Conservation (phyloP, 2,329 filamentous ascomycete genomes). For the Sporothrix luriei region DNA sequence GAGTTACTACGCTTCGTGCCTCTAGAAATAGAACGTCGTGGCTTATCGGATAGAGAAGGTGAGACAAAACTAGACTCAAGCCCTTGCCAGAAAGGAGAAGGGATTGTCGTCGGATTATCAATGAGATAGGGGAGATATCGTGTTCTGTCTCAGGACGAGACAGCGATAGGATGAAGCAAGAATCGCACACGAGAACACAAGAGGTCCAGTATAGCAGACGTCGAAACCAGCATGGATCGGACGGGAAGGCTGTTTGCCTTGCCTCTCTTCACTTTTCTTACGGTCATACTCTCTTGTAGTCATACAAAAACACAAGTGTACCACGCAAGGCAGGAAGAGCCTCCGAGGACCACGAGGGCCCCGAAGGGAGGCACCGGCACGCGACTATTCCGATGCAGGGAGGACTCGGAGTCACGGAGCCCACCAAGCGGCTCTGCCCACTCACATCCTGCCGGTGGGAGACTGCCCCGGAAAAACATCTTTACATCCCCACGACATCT, state of each 20-base stretch:
- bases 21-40: background rate
- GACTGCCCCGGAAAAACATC: background rate
- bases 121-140: background rate
- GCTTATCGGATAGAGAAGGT: background rate
- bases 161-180: background rate
- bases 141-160: constrained; percentile 11
- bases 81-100: background rate
- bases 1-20: background rate
- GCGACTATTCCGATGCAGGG: constrained; percentile 9
- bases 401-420: background rate
- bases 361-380: background rate
- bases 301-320: background rate
- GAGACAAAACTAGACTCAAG: background rate
- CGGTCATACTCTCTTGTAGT: background rate
- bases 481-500: too few relatives aligned
- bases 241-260: background rate
- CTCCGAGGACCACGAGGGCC: background rate
- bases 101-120: background rate
- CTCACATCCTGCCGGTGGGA: background rate
- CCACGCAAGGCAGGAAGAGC: background rate
- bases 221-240: background rate
- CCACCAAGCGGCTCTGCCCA: background rate
- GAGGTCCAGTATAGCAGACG: background rate
- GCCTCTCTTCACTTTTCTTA: background rate
- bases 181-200: too few relatives aligned